Evolutionary conservation across 140 eudicot genomes (phyloP).

Genomic region (Artemisia princeps): DNA sequence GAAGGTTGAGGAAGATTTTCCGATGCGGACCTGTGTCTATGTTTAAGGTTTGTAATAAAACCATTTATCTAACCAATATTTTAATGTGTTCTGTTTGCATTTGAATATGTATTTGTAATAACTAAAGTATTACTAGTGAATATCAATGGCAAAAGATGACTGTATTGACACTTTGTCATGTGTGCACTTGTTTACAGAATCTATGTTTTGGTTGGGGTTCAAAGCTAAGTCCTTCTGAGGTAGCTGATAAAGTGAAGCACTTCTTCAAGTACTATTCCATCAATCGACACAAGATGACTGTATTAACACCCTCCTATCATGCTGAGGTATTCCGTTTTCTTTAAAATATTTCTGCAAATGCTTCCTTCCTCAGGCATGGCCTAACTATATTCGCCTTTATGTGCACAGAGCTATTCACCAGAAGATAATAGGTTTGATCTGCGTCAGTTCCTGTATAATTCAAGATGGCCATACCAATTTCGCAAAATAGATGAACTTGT

Average conservation of each 20-base stretch:
- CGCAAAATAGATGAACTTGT: constrained; percentile 77
- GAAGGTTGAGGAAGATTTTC: constrained; percentile 83
- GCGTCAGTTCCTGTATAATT: constrained; percentile 77
- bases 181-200: constrained; percentile 40
- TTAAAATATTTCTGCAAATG: too few relatives aligned
- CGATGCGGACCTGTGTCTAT: constrained; percentile 92
- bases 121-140: too few relatives aligned
- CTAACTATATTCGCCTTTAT: too few relatives aligned
- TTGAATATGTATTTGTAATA: too few relatives aligned
- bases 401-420: constrained; percentile 76
- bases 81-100: too few relatives aligned
- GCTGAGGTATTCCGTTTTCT: constrained; percentile 56
- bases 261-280: constrained; percentile 94
- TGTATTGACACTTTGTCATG: too few relatives aligned
- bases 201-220: constrained; percentile 85
- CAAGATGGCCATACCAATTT: constrained; percentile 87
- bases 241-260: constrained; percentile 81
- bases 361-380: too few relatives aligned
- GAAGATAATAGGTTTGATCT: constrained; percentile 93
- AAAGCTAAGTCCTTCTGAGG: constrained; percentile 59
- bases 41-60: constrained; percentile 56
- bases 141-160: too few relatives aligned
- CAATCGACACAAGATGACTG: constrained; percentile 94
- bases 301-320: constrained; percentile 83
- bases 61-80: too few relatives aligned